phyloP scores from a whole-genome alignment of 371 early-diverging fungal species.

The Choanephora cucurbitarum region DNA sequence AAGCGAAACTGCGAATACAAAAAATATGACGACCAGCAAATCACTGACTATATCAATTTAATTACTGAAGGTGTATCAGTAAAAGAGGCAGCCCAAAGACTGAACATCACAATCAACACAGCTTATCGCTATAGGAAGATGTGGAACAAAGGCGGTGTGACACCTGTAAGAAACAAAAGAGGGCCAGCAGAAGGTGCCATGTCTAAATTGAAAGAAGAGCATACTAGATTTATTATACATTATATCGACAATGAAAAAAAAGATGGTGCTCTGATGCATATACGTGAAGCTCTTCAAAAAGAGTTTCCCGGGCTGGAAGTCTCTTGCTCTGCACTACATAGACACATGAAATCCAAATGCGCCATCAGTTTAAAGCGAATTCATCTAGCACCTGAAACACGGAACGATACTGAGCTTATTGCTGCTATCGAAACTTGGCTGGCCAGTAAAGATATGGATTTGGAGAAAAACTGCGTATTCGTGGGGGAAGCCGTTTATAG shows the following conservation, averaged over 20 bases:
- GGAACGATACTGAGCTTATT: conserved; percentile 3
- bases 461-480: neutral
- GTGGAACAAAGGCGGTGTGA: conserved; percentile 4
- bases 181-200: conserved; percentile 8
- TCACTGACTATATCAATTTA: conserved; percentile 2
- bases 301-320: neutral
- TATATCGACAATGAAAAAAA: conserved; percentile 84
- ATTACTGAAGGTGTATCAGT: conserved; percentile 11
- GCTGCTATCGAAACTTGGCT: neutral
- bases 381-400: neutral
- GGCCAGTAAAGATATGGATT: neutral
- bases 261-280: conserved; percentile 78
- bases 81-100: conserved; percentile 1
- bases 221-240: conserved; percentile 4
- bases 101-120: conserved; percentile 9
- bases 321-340: conserved; percentile 2
- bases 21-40: conserved; percentile 3
- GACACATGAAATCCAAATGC: conserved; percentile 1
- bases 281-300: conserved; percentile 38
- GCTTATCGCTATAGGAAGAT: conserved; percentile 12
- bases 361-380: conserved; percentile 2
- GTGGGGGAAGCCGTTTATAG: neutral
- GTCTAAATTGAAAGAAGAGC: conserved; percentile 1
- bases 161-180: conserved; percentile 11
- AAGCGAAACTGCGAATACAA: neutral